A percentile compares a stretch with the other conserved stretches of the same genome.
Conservation (phyloP, 371 early-diverging fungal genomes). For the Apophysomyces ossiformis region DNA sequence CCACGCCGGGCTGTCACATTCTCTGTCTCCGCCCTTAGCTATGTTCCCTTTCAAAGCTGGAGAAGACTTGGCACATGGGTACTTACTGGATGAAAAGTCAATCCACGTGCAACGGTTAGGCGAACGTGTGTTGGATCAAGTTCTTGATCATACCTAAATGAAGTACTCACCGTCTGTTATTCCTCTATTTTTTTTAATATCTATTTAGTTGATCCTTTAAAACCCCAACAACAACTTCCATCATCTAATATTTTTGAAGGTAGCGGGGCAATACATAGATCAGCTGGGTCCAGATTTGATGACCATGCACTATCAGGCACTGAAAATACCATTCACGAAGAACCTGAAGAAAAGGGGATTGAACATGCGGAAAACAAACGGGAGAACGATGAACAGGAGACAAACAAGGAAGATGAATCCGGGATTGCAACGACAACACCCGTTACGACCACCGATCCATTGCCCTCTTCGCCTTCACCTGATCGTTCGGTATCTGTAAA, state of each 20-base stretch:
- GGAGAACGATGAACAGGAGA: conserved; percentile 1
- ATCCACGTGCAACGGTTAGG: conserved; percentile 12
- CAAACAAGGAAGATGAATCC: not conserved
- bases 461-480: conserved; percentile 1
- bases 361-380: conserved; percentile 1
- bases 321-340: not conserved
- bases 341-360: conserved; percentile 6
- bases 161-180: not conserved
- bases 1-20: conserved; percentile 2
- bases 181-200: not conserved
- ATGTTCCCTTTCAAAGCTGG: conserved; percentile 6
- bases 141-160: not conserved
- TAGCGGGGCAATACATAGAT: not conserved
- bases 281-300: not conserved
- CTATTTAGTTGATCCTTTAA: not conserved
- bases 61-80: conserved; percentile 6
- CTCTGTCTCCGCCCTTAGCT: not conserved
- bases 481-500: not conserved
- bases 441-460: not conserved
- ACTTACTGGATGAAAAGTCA: conserved; percentile 4
- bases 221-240: not conserved
- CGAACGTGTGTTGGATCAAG: conserved; percentile 6
- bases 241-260: not conserved
- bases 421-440: conserved; percentile 13
- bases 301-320: not conserved